A percentile compares a stretch with the other conserved stretches of the same genome.
These are phyloP conservation scores for Penicillium crustosum DNA, from an alignment of 2,329 filamentous ascomycete species.

Conservation along the genomic window DNA sequence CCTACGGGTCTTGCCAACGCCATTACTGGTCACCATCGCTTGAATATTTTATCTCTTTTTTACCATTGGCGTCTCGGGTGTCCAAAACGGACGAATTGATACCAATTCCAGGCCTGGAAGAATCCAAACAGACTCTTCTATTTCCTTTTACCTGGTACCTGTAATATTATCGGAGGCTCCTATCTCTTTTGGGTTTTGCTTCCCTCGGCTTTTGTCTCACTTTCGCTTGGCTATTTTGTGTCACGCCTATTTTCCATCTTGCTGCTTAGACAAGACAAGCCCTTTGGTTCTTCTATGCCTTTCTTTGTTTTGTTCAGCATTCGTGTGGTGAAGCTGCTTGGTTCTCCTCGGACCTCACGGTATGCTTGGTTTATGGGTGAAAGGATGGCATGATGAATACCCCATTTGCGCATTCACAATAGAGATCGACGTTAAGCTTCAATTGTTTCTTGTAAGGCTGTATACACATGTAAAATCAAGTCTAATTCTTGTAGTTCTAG, in stretches of 20 bases:
- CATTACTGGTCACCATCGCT: slow-evolving; percentile 3
- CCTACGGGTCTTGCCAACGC: background rate
- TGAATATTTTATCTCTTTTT: slow-evolving; percentile 6
- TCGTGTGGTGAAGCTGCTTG: slow-evolving; percentile 5
- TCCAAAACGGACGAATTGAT: slow-evolving; percentile 28
- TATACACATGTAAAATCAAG: background rate
- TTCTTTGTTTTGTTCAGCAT: slow-evolving; percentile 12
- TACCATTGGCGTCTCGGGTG: slow-evolving; percentile 29
- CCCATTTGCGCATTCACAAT: slow-evolving; percentile 23
- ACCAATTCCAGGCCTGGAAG: slow-evolving; percentile 16
- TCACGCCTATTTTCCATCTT: slow-evolving; percentile 7
- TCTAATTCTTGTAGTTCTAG: background rate
- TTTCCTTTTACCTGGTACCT: slow-evolving; percentile 26
- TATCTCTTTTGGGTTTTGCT: slow-evolving; percentile 1
- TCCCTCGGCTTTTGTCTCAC: slow-evolving; percentile 10
- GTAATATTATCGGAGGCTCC: slow-evolving; percentile 36
- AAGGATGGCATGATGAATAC: slow-evolving; percentile 22
- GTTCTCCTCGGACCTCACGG: slow-evolving; percentile 3
- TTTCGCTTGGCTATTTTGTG: slow-evolving; percentile 17
- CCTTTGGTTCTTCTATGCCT: slow-evolving; percentile 7
- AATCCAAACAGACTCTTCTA: slow-evolving; percentile 3
- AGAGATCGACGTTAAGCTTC: slow-evolving; percentile 19
- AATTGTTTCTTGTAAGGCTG: background rate
- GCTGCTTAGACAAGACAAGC: slow-evolving; percentile 14
- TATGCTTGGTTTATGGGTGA: slow-evolving; percentile 8